These are phyloP conservation scores for Hysterium pulicare DNA, from an alignment of 2,329 filamentous ascomycete genomes.

Conservation along the genomic window DNA sequence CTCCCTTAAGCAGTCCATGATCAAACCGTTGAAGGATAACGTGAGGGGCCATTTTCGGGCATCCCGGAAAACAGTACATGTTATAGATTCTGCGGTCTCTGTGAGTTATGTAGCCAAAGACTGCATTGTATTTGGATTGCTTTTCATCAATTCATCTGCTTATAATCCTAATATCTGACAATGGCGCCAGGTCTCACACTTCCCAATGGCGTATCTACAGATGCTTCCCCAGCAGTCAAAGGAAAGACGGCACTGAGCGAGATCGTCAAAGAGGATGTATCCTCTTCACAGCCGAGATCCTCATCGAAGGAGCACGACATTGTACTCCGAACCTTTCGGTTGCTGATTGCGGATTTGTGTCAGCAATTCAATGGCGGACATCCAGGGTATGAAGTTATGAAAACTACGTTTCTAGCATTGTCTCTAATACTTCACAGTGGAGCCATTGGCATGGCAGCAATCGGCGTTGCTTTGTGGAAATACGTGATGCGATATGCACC, in stretches of 20 bases:
- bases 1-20: too few species aligned
- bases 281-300: constrained; percentile 12
- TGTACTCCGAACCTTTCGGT: constrained; percentile 59
- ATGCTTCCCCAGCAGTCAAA: constrained; percentile 14
- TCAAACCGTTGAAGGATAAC: too few species aligned
- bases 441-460: constrained; percentile 60
- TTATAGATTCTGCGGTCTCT: too few species aligned
- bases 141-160: too few species aligned
- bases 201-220: not conserved
- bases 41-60: too few species aligned
- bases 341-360: constrained; percentile 65
- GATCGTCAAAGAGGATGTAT: constrained; percentile 21
- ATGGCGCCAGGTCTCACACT: not conserved
- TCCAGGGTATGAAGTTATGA: constrained; percentile 52
- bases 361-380: constrained; percentile 69
- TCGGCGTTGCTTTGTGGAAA: constrained; percentile 60
- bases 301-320: constrained; percentile 41
- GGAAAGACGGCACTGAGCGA: constrained; percentile 22
- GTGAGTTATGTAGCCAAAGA: too few species aligned
- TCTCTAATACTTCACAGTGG: constrained; percentile 32
- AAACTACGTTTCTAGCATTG: not conserved
- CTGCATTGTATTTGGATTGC: too few species aligned
- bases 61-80: too few species aligned
- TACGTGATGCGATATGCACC: constrained; percentile 61
- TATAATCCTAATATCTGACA: too few species aligned